Base-by-base conservation (phyloP, 192 early-diverging fungal species). In the Allomyces javanicus region DNA sequence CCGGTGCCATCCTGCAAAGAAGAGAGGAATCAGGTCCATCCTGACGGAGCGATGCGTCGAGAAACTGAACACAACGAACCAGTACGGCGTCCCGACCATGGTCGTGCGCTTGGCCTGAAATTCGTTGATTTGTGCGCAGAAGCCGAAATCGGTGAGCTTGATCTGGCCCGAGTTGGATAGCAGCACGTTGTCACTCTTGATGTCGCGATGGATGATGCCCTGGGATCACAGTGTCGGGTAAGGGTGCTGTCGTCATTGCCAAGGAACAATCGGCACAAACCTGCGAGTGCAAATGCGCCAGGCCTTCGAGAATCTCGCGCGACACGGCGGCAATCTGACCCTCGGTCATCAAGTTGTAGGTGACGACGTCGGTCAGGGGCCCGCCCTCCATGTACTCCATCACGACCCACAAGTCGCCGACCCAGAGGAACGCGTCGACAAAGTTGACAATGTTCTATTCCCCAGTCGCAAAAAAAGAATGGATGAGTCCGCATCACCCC, bases 341-440 rank as follows among this genome's bases (percentile, higher is more conserved):
- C 55, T 78, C 76, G 1, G 69, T 72, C 9, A 78, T 45, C 58
- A 76, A 81, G 74, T 85, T 70, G 84, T 88, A 24, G 70, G 77
- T 4, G 0, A 92, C 85, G 12, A 87, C 80, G 63, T 90, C 90
- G n/a, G 89, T 91, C 61, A 92, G 72, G 44, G 84, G 83, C 2
- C 90, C 90, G 25, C 88, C 90, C 68, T 90, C 89, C 90, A 92
- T 92, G 66, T 87, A 91, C 68, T 92, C 90, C 90, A 91, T 91
- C 10, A 91, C 82, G 7, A 90, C 87, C 90, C 89, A 91, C 25
- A 92, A 73, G 72, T 90, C 89, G 14, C 85, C 87, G 17, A 77
- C 77, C 70, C 73, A 85, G 65, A 91, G 71, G 70, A 83, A 92
- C 50, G 83, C 81, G 69, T 90, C 88, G 64, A 92, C 87, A 62